Conservation (phyloP, 2,329 filamentous ascomycete genomes). For the Colletotrichum tamarilloi region DNA sequence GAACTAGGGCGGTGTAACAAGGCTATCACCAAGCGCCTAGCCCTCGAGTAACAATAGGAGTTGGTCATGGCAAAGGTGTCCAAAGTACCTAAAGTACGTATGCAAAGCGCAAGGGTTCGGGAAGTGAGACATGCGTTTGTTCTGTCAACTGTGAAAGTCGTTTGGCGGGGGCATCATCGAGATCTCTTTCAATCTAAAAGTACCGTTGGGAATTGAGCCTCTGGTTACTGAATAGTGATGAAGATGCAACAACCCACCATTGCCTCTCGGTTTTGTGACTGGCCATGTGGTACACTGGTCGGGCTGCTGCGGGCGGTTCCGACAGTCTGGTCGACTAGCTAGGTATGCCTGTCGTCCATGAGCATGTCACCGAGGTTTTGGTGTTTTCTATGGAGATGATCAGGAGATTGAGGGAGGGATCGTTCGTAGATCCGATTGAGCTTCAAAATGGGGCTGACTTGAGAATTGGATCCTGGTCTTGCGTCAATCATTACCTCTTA, state of each 20-base stretch:
- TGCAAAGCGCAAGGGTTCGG: slow-evolving; percentile 5
- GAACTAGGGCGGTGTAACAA: slow-evolving; percentile 32
- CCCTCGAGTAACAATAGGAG: neutral
- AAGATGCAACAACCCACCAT: slow-evolving; percentile 12
- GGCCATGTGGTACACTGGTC: slow-evolving; percentile 26
- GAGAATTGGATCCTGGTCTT: slow-evolving; percentile 3
- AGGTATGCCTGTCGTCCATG: slow-evolving; percentile 24
- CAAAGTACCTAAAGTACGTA: neutral
- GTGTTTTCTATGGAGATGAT: slow-evolving; percentile 18
- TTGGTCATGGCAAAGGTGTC: neutral
- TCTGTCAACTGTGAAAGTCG: slow-evolving; percentile 7
- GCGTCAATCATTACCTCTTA: neutral
- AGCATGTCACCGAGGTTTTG: slow-evolving; percentile 23
- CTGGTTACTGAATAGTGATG: slow-evolving; percentile 12
- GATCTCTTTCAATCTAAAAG: slow-evolving; percentile 10
- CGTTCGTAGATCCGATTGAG: slow-evolving; percentile 25
- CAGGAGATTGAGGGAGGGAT: slow-evolving; percentile 24
- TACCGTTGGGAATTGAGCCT: neutral
- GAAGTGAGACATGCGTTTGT: slow-evolving; percentile 25
- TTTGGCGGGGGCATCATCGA: slow-evolving; percentile 23
- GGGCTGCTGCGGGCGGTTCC: slow-evolving; percentile 15
- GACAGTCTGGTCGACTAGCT: slow-evolving; percentile 32
- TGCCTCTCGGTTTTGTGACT: slow-evolving; percentile 6
- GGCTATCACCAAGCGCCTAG: neutral
- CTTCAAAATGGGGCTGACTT: neutral